Evolutionary conservation across 1,139 yeast species (phyloP).

Genomic region (Pichia sp.): DNA sequence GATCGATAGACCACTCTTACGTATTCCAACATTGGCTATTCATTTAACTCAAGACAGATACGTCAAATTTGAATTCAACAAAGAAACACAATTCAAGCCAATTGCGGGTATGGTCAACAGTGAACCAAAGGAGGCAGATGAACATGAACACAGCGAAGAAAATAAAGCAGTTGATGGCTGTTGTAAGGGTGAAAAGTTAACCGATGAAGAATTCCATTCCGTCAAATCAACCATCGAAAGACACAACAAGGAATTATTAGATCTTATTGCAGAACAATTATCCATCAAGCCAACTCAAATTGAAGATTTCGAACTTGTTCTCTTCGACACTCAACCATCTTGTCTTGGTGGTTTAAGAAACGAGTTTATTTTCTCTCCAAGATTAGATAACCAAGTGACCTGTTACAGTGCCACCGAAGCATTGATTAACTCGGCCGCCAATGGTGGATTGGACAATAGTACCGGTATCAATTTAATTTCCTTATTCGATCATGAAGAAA

Average conservation of each 20-base stretch:
- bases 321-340: constrained; percentile 83
- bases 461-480: constrained; percentile 69
- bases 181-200: constrained; percentile 46
- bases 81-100: constrained; percentile 83
- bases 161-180: constrained; percentile 27
- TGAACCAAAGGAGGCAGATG: neutral
- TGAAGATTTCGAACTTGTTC: constrained; percentile 88
- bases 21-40: constrained; percentile 91
- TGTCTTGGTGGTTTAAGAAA: constrained; percentile 84
- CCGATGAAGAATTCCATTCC: constrained; percentile 60
- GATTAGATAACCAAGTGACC: constrained; percentile 87
- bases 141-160: constrained; percentile 1
- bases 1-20: constrained; percentile 76
- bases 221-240: constrained; percentile 66
- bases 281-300: constrained; percentile 51
- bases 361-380: constrained; percentile 91
- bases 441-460: constrained; percentile 39
- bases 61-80: constrained; percentile 82
- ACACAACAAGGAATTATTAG: constrained; percentile 71
- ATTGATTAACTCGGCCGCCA: constrained; percentile 52
- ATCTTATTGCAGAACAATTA: constrained; percentile 65
- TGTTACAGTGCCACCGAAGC: constrained; percentile 80
- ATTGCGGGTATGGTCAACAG: constrained; percentile 67
- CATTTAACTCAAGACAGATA: constrained; percentile 81
- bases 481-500: constrained; percentile 92